Evolutionary conservation across 2,329 filamentous ascomycete species (phyloP).

Genomic region (Periglandula ipomoeae): DNA sequence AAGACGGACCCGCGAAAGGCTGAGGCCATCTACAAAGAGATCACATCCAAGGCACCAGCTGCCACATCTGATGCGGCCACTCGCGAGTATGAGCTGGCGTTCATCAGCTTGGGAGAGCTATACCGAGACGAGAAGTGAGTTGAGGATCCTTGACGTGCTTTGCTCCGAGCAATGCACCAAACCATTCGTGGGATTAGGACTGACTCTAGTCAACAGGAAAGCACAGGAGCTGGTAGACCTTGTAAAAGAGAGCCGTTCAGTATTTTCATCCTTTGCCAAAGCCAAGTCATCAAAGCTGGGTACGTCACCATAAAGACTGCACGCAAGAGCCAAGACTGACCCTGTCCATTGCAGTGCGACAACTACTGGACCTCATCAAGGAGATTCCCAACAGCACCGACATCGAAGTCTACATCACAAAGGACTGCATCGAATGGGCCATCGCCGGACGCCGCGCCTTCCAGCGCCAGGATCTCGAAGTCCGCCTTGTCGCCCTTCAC

Average conservation of each 20-base stretch:
- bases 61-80: conserved; percentile 76
- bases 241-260: conserved; percentile 80
- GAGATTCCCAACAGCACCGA: conserved; percentile 92
- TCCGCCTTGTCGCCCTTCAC: conserved; percentile 83
- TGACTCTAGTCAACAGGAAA: conserved; percentile 42
- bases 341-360: conserved; percentile 59
- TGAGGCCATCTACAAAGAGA: conserved; percentile 79
- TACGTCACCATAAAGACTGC: conserved; percentile 35
- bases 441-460: conserved; percentile 90
- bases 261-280: conserved; percentile 94
- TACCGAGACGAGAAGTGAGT: conserved; percentile 81
- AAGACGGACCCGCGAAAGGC: conserved; percentile 77
- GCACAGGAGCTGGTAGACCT: conserved; percentile 79
- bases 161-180: not conserved
- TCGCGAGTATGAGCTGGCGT: conserved; percentile 81
- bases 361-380: conserved; percentile 91
- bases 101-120: conserved; percentile 83
- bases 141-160: not conserved
- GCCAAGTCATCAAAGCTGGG: conserved; percentile 97
- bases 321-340: not conserved
- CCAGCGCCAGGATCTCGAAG: conserved; percentile 96
- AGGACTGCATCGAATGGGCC: conserved; percentile 99
- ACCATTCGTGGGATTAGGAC: not conserved
- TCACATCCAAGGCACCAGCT: conserved; percentile 76
- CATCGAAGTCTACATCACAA: conserved; percentile 88